These are phyloP conservation scores for Metarhizium robertsii DNA, from an alignment of 2,329 filamentous ascomycete species.

Conservation along the genomic window DNA sequence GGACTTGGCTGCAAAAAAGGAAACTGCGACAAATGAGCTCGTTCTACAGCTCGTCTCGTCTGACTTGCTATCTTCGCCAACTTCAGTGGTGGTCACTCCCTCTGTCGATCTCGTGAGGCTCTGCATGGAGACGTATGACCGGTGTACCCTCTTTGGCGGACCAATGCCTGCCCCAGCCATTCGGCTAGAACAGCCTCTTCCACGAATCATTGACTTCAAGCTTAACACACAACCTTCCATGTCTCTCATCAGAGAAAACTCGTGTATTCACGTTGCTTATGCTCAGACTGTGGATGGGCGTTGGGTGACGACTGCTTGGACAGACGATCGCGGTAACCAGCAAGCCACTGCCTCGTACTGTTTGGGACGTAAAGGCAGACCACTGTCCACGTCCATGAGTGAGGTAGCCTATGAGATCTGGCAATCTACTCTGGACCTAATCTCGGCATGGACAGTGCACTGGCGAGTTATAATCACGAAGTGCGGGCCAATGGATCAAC, in stretches of 20 bases:
- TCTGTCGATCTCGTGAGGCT: constrained; percentile 51
- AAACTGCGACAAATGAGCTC: constrained; percentile 49
- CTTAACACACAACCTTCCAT: constrained; percentile 55
- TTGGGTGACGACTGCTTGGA: constrained; percentile 77
- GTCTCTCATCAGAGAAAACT: constrained; percentile 69
- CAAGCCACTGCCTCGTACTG: constrained; percentile 69
- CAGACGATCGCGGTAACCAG: constrained; percentile 64
- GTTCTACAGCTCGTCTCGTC: constrained; percentile 68
- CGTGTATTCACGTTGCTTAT: constrained; percentile 73
- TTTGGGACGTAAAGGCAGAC: constrained; percentile 48
- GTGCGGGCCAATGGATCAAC: constrained; percentile 56
- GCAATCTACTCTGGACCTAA: constrained; percentile 66
- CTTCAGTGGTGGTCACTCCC: constrained; percentile 52
- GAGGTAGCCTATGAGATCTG: constrained; percentile 69
- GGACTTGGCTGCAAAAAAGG: constrained; percentile 30
- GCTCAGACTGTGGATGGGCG: constrained; percentile 63
- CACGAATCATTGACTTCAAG: constrained; percentile 68
- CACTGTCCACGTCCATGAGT: constrained; percentile 41
- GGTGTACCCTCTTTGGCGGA: constrained; percentile 52
- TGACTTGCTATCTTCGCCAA: constrained; percentile 55
- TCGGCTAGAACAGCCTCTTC: constrained; percentile 59
- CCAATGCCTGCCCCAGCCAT: constrained; percentile 59
- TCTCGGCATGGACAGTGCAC: constrained; percentile 59
- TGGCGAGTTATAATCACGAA: constrained; percentile 73
- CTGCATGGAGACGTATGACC: constrained; percentile 69